Percentiles rank a stretch among this genome's conserved stretches.
These are phyloP conservation scores for Ensete glaucum DNA, from an alignment of 176 grass and related monocot genomes.

Conservation along the genomic window DNA sequence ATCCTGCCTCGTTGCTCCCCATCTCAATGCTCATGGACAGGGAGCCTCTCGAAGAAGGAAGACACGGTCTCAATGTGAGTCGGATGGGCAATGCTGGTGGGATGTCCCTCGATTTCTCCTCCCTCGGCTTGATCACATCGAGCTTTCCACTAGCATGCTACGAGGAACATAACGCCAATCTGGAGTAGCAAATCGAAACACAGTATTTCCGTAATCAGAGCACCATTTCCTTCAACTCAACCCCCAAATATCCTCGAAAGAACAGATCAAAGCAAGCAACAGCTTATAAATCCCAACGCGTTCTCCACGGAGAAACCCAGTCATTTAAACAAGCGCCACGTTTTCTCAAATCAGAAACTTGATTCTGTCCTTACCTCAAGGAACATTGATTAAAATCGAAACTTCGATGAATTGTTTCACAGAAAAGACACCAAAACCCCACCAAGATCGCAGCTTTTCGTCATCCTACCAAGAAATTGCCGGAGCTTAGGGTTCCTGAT, in stretches of 20 bases:
- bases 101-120: slow-evolving; percentile 25
- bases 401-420: neutral
- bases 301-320: too few species aligned
- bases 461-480: neutral
- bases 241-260: too few species aligned
- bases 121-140: slow-evolving; percentile 26
- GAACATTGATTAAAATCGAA: neutral
- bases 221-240: too few species aligned
- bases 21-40: slow-evolving; percentile 3
- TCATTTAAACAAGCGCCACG: too few species aligned
- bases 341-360: too few species aligned
- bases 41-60: slow-evolving; percentile 16
- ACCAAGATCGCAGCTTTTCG: neutral
- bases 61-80: slow-evolving; percentile 12
- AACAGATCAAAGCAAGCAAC: too few species aligned
- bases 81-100: slow-evolving; percentile 26
- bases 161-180: slow-evolving; percentile 2
- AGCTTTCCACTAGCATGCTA: slow-evolving; percentile 26
- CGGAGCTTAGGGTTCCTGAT: neutral
- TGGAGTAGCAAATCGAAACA: neutral
- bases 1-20: neutral
- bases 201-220: neutral
- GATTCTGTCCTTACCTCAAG: too few species aligned
- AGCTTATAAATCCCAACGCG: too few species aligned
- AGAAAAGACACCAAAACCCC: neutral